Evolutionary conservation across 1,139 yeast genomes (phyloP), one percentile per base, ranked within the genome.

Genomic region (Meyerozyma elateridarum): DNA sequence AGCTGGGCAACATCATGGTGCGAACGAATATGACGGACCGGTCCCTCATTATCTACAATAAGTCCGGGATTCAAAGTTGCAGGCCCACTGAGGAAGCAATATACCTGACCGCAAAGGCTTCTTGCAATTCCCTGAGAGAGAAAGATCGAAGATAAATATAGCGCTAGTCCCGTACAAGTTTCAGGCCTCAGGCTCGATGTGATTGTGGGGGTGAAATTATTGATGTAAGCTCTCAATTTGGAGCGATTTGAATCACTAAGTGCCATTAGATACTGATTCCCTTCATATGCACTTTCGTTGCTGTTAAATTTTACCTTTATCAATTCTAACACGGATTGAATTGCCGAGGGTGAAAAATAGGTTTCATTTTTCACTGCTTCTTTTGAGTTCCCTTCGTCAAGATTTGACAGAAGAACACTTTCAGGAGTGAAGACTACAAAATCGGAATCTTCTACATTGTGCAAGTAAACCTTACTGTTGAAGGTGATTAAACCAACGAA

Each of bases 71-170:
- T 44, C 7, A 35, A 30, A 2, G 68, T 64, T 25, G 64, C 53
- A 0, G 72, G 70, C 0, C 71, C 71, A 22, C 58, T 45, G 2
- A 56, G 39, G 33, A 64, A 62, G 6, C 56, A 35, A n/a, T 46
- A 27, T 0, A 61, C 45, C 14, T 55, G 52, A 0, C 61, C 68
- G 15, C 42, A 28, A 15, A 53, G 48, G 25, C 52, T 46, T 14
- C 41, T 44, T 35, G 40, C 48, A 1, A 56, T 36, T 5, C 47
- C 28, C 17, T 38, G 36, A 4, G 49, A 33, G 4, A 64, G 39
- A 2, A 62, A 24, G 2, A 45, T 27, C 1, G 62, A 36, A 1
- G 51, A 36, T 3, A 61, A 34, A 35, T 49, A 54, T 20, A 51
- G 42, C 3, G 70, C 62, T 9, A 61, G 38, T 0, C 72, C 72